Evolutionary conservation across 106 monocot species (phyloP).

Genomic region (Hemerocallis citrina): DNA sequence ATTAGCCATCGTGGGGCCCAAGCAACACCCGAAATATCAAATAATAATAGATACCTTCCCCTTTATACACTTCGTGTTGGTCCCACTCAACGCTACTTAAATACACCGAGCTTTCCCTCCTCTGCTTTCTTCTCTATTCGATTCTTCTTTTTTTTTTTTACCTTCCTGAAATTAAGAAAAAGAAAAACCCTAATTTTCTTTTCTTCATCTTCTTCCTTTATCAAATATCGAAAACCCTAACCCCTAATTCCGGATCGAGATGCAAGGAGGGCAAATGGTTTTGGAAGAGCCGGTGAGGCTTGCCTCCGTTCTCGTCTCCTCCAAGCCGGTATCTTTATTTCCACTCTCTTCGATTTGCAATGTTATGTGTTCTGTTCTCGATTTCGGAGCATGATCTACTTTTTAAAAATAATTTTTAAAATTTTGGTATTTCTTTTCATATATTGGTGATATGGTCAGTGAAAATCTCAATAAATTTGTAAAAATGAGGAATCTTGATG

Average conservation of each 20-base stretch:
- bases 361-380: neutral
- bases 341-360: neutral
- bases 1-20: no score
- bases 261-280: slow-evolving; percentile 23
- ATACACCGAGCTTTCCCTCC: no score
- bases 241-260: neutral
- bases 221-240: neutral
- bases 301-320: slow-evolving; percentile 11
- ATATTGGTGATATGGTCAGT: no score
- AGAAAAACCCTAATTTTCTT: slow-evolving; percentile 5
- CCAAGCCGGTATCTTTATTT: slow-evolving; percentile 8
- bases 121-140: no score
- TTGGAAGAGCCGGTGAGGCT: slow-evolving; percentile 23
- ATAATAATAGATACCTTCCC: no score
- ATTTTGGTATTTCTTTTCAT: no score
- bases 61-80: no score
- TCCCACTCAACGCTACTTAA: no score
- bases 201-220: neutral
- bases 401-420: neutral
- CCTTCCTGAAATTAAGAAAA: neutral
- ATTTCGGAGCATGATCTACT: neutral
- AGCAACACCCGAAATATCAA: no score
- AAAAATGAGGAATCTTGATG: neutral
- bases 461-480: neutral
- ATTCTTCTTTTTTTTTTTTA: no score